phyloP scores from a whole-genome alignment of 1,284 basidiomycete genomes.

The Heliocybe sulcata region DNA sequence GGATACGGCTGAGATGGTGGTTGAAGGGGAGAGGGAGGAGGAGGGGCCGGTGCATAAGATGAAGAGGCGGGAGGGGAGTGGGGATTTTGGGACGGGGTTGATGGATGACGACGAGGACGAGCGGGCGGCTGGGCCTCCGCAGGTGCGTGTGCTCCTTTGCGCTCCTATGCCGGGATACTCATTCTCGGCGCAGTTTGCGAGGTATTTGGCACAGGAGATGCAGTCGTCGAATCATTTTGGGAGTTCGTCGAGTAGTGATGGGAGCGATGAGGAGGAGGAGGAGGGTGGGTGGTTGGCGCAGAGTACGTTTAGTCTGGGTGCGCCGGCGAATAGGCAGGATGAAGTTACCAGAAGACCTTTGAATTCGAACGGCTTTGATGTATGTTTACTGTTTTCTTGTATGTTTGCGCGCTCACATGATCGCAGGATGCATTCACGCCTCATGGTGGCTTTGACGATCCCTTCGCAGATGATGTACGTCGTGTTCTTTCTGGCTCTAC shows the following conservation, averaged over 20 bases:
- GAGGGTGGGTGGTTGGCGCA: conserved; percentile 74
- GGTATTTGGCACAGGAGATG: conserved; percentile 69
- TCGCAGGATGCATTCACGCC: conserved; percentile 25
- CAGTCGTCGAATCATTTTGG: conserved; percentile 51
- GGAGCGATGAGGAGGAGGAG: conserved; percentile 56
- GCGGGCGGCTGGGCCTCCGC: conserved; percentile 33
- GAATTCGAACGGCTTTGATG: conserved; percentile 49
- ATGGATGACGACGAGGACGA: conserved; percentile 43
- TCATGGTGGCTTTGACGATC: conserved; percentile 10
- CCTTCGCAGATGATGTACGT: conserved; percentile 40
- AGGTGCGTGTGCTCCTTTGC: conserved; percentile 30
- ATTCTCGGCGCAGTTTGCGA: conserved; percentile 50
- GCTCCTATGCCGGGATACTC: background rate
- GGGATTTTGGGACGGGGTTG: conserved; percentile 59
- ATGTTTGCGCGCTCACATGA: background rate
- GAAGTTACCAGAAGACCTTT: conserved; percentile 43
- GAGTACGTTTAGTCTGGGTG: conserved; percentile 57
- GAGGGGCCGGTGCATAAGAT: conserved; percentile 39
- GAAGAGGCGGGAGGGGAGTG: conserved; percentile 43
- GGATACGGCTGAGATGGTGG: conserved; percentile 6
- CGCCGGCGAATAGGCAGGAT: conserved; percentile 44
- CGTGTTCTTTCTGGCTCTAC: conserved; percentile 4
- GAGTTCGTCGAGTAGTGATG: conserved; percentile 36
- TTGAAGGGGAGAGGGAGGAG: conserved; percentile 15
- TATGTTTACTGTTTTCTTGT: conserved; percentile 21